Base-by-base conservation (phyloP, 1,284 basidiomycete species). In the Fomitiporia mediterranea region DNA sequence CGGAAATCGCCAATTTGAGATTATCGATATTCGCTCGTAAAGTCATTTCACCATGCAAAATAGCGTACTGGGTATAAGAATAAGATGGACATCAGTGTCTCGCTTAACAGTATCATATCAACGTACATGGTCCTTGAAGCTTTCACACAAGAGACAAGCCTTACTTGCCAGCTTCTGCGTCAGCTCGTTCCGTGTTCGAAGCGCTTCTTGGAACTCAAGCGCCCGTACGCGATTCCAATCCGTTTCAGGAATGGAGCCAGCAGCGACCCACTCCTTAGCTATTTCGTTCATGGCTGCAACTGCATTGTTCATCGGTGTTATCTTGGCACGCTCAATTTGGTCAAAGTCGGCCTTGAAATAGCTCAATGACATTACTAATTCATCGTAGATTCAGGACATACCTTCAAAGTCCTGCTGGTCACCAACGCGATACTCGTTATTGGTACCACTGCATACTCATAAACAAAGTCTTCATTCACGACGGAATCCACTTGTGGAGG, bases 181-280 rank as follows among this genome's bases (percentile, higher is more conserved):
- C 3, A 86, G 66, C 17, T 69, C 71, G 47, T 86, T 77, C 55
- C 95, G 77, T 30, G 75, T 67, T 44, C 81, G 79, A 46, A 98
- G 67, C 21, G 79, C 73, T 61, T 98, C 96, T 69, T 98, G 93
- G 69, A 99, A 97, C 60, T 99, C 95, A 15, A 99, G 72, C n/a
- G 83, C 77, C 42, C 87, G 82, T 63, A 94, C 77, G 53, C 89
- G 83, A 47, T 75, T 76, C 94, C 94, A 98, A 58, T 94, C 92
- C 5, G 86, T 79, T 68, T 96, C 94, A 3, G 83, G 81, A 19
- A 93, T 72, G 4, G 65, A 65, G 7, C 72, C 69, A 1, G 64
- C 61, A 2, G 67, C 58, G n/a, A 71, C 63, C 85, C 87, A 87
- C 59, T 86, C 82, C 11, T 75, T 66, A 11, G 82, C 72, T 1